Conservation (phyloP, 805 yeast species). For the Lachancea sp. region DNA sequence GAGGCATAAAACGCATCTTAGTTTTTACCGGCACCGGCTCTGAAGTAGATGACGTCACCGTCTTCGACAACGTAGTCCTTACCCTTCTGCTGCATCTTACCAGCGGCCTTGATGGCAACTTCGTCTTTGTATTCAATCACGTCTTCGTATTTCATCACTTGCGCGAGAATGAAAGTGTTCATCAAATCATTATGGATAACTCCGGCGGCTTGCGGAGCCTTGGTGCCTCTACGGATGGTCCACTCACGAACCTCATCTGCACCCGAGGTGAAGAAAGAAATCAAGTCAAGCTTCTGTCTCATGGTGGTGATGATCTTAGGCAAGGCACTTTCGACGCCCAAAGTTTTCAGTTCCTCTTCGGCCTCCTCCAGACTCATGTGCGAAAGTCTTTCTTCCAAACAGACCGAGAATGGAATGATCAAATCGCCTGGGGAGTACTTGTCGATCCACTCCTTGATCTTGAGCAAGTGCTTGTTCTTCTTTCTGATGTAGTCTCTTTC, state of each 20-base stretch:
- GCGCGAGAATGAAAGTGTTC: conserved; percentile 91
- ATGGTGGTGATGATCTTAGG: conserved; percentile 81
- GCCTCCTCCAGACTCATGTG: conserved; percentile 79
- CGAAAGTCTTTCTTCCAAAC: conserved; percentile 86
- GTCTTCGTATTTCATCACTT: conserved; percentile 81
- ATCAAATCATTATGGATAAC: conserved; percentile 94
- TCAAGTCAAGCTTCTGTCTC: conserved; percentile 81
- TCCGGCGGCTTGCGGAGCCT: conserved; percentile 99
- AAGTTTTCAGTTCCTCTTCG: conserved; percentile 63
- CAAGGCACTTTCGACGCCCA: conserved; percentile 72
- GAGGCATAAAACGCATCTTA: conserved; percentile 17
- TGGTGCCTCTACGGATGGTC: conserved; percentile 88
- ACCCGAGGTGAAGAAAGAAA: conserved; percentile 94
- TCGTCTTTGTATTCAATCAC: conserved; percentile 76
- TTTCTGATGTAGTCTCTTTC: conserved; percentile 83
- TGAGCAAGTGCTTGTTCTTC: conserved; percentile 77
- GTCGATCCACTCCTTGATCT: conserved; percentile 88
- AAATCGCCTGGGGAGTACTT: conserved; percentile 80
- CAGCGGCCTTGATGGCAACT: conserved; percentile 73
- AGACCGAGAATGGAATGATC: conserved; percentile 89
- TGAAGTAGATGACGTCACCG: conserved; percentile 86
- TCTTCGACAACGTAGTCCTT: conserved; percentile 93
- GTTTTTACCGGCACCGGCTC: conserved; percentile 90
- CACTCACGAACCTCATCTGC: conserved; percentile 96
- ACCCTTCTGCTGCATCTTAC: conserved; percentile 87